Percentiles rank a stretch among this genome's conserved stretches.
Conservation (phyloP, 495 filamentous ascomycete species). For the Tuber magnatum region DNA sequence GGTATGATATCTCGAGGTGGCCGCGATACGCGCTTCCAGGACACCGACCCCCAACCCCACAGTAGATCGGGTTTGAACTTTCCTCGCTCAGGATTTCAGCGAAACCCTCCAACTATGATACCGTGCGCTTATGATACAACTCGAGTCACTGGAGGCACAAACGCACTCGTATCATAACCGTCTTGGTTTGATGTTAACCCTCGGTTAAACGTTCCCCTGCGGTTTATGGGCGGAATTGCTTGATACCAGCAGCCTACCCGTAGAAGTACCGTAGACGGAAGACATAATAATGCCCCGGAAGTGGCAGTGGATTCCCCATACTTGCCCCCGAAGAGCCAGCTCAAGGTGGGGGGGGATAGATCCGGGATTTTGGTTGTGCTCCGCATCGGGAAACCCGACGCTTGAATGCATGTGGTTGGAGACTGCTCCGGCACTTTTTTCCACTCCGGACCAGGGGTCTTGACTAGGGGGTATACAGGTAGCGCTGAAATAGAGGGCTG, state of each 20-base stretch:
- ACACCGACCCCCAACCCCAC: background rate
- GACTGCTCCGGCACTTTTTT: background rate
- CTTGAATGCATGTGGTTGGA: background rate
- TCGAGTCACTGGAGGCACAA: background rate
- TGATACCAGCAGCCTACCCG: background rate
- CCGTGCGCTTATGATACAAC: background rate
- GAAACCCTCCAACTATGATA: background rate
- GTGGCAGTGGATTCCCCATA: background rate
- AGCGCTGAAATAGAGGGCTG: background rate
- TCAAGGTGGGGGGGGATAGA: background rate
- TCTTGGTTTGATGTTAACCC: background rate
- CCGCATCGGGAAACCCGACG: background rate
- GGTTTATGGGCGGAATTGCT: background rate
- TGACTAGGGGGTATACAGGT: background rate
- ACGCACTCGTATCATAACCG: background rate
- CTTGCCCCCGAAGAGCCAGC: background rate
- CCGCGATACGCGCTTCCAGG: background rate
- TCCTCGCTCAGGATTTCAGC: background rate
- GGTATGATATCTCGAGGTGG: background rate
- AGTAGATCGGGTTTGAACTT: background rate
- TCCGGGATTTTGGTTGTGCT: background rate
- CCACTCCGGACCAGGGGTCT: background rate
- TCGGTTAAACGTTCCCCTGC: background rate
- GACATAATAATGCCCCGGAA: background rate
- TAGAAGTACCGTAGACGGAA: background rate